Evolutionary conservation across 2,329 filamentous ascomycete genomes (phyloP).

Genomic region (Lecanosticta acicola): DNA sequence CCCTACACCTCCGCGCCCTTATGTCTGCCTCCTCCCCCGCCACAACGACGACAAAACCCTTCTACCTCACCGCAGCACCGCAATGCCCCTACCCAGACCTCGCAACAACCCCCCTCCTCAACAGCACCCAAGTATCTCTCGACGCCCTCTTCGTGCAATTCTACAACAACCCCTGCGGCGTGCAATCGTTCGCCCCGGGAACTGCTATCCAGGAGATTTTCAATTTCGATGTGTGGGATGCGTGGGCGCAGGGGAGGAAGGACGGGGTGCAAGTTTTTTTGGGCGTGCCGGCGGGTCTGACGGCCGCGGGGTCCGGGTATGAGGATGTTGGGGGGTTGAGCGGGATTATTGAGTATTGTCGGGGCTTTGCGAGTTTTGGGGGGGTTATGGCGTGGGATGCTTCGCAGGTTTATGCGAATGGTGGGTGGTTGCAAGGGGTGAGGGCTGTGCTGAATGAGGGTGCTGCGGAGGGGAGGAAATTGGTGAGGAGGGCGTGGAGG

Average conservation of each 20-base stretch:
- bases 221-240: conserved; percentile 39
- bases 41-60: conserved; percentile 36
- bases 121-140: conserved; percentile 61
- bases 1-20: conserved; percentile 27
- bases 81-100: conserved; percentile 39
- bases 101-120: conserved; percentile 26
- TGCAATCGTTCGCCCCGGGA: conserved; percentile 30
- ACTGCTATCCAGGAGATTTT: conserved; percentile 50
- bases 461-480: background rate
- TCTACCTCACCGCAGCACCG: conserved; percentile 38
- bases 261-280: conserved; percentile 32
- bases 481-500: background rate
- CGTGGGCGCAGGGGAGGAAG: conserved; percentile 32
- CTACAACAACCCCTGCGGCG: conserved; percentile 45
- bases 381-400: conserved; percentile 43
- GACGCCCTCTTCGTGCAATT: conserved; percentile 42
- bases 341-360: conserved; percentile 29
- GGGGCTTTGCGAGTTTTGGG: conserved; percentile 33
- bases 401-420: conserved; percentile 43
- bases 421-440: conserved; percentile 24
- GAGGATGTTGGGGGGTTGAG: conserved; percentile 24
- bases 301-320: conserved; percentile 32
- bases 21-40: too few relatives aligned
- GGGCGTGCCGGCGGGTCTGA: conserved; percentile 34
- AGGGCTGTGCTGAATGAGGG: conserved; percentile 7